Evolutionary conservation across 257 asterid species (phyloP), one percentile per base, ranked within the genome.

Genomic region (Fraxinus quadrangulata): DNA sequence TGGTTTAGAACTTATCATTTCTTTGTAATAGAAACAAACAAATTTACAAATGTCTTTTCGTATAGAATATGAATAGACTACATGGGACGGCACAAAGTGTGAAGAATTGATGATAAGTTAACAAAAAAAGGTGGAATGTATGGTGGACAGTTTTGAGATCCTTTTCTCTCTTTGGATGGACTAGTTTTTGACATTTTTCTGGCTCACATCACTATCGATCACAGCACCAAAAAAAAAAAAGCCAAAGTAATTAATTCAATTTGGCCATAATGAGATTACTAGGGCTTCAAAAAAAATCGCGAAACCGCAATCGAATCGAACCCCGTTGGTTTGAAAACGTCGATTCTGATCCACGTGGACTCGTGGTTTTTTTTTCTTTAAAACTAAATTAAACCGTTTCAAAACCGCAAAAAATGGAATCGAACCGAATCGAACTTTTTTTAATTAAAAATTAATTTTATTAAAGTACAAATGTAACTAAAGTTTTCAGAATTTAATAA

Each of bases 21-120:
- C 6, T 26, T 61, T 63, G 36, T 12, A 63, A 63, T 63, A 61
- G 16, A 61, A 61, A 24, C 68, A 61, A 61, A 61, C 31, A 23
- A 61, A 21, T 2, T 23, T 61, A 61, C 31, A 61, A 9, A 63
- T 63, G 36, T 24, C 69, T 23, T 63, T 63, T 26, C 17, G 34
- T 26, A 4, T 63, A 63, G 69, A 63, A 63, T 23, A 24, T 26
- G 69, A 63, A 24, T 63, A 11, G 69, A 63, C 19, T 26, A 12
- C 8, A 23, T 56, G 66, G 69, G 69, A 24, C 69, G 69, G 69
- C 69, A 63, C 69, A 63, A 63, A 63, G 69, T 63, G 69, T 24
- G 12, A 26, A 63, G 34, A 63, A 23, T 26, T 63, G 69, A 63
- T 63, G 51, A 42, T 42, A 42, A 42, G 51, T 42, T 12, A 24